Percentiles rank a stretch among this genome's conserved stretches.
Evolutionary conservation across 768 basidiomycete species (phyloP).

Genomic region (Leucocoprinus leucothites): DNA sequence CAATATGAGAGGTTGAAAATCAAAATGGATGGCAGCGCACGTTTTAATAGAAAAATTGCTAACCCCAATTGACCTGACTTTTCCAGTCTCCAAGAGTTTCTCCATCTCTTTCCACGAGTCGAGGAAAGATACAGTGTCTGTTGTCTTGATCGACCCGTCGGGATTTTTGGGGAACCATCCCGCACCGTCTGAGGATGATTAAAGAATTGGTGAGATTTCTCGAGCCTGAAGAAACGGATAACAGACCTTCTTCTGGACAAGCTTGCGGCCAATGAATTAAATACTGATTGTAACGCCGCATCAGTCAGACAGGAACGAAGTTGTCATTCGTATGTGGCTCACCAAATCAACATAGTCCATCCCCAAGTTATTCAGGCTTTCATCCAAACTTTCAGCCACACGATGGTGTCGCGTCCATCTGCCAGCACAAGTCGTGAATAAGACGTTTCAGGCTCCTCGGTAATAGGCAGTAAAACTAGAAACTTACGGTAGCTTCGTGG

Average conservation of each 20-base stretch:
- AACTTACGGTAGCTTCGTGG: conserved; percentile 43
- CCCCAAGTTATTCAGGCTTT: conserved; percentile 35
- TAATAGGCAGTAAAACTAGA: no score
- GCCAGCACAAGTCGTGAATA: conserved; percentile 15
- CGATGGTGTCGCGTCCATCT: conserved; percentile 30
- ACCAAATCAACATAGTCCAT: conserved; percentile 46
- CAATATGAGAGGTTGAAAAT: no score
- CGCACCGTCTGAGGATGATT: conserved; percentile 11
- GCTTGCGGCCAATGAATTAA: conserved; percentile 50
- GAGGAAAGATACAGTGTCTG: conserved; percentile 31
- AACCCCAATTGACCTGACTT: conserved; percentile 50
- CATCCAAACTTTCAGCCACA: conserved; percentile 38
- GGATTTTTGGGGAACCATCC: conserved; percentile 18
- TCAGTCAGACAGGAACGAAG: no score
- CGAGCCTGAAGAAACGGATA: neutral
- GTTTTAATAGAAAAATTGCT: conserved; percentile 60
- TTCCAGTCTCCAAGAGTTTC: conserved; percentile 41
- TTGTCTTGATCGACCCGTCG: conserved; percentile 30
- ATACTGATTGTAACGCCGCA: conserved; percentile 30
- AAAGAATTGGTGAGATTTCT: no score
- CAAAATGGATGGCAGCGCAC: conserved; percentile 23
- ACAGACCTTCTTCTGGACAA: conserved; percentile 26
- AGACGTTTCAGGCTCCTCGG: no score
- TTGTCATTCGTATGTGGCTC: no score
- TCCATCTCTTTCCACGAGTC: conserved; percentile 51